These are phyloP conservation scores for Colletotrichum costaricense DNA, from an alignment of 2,329 filamentous ascomycete species.

Conservation along the genomic window DNA sequence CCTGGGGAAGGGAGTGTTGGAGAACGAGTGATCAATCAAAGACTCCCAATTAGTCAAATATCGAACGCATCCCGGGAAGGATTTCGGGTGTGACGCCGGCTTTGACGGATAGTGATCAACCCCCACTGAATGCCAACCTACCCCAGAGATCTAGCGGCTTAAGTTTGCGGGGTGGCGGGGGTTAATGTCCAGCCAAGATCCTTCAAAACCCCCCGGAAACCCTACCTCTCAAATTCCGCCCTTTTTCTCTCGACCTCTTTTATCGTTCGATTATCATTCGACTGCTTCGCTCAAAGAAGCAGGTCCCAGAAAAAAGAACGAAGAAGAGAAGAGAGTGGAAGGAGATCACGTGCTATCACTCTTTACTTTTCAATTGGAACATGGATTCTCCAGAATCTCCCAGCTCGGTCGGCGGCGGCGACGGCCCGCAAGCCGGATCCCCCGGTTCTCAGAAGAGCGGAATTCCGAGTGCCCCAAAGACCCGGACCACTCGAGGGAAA, in stretches of 20 bases:
- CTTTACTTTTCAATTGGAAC: background rate
- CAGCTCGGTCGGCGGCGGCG: background rate
- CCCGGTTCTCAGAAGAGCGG: background rate
- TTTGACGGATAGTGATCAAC: background rate
- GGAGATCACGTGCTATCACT: no score
- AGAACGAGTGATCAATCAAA: background rate
- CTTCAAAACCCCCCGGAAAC: background rate
- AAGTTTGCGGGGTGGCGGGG: background rate
- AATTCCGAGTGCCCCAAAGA: slow-evolving; percentile 1
- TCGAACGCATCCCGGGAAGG: background rate
- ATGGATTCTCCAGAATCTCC: slow-evolving; percentile 23
- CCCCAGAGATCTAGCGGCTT: background rate
- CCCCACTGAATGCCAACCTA: background rate
- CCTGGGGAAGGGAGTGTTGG: background rate
- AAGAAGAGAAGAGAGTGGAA: background rate
- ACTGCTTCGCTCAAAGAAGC: background rate
- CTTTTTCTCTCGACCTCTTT: background rate
- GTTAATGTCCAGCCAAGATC: background rate
- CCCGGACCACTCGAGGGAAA: slow-evolving; percentile 22
- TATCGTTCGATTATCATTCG: background rate
- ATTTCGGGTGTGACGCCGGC: background rate
- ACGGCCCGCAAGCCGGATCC: background rate
- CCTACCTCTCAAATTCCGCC: background rate
- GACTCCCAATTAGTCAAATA: background rate
- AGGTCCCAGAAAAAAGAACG: background rate